Conservation (phyloP, 768 basidiomycete species). For the Boletus fagicola region DNA sequence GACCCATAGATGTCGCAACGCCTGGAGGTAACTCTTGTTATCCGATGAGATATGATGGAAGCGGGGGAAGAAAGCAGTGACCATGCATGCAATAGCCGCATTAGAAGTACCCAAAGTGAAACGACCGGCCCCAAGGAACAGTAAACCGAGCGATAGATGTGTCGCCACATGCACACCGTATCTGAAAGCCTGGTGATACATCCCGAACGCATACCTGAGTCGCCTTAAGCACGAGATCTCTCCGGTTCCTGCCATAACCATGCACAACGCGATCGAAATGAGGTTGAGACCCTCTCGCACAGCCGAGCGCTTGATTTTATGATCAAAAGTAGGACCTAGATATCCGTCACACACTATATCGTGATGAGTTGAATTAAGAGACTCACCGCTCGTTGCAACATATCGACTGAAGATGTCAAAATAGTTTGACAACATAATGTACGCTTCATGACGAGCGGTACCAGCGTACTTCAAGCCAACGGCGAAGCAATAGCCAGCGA, state of each 20-base stretch:
- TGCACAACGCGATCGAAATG: slow-evolving; percentile 80
- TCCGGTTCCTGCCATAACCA: slow-evolving; percentile 98
- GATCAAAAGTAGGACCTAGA: slow-evolving; percentile 76
- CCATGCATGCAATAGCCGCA: slow-evolving; percentile 85
- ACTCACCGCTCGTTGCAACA: slow-evolving; percentile 66
- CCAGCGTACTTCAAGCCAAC: slow-evolving; percentile 93
- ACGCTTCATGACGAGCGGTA: slow-evolving; percentile 87
- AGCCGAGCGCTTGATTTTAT: slow-evolving; percentile 83
- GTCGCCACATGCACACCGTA: slow-evolving; percentile 91
- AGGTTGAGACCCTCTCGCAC: slow-evolving; percentile 86
- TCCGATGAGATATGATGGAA: slow-evolving; percentile 78
- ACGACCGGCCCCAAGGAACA: slow-evolving; percentile 92
- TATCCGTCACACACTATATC: slow-evolving; percentile 3
- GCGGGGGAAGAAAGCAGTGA: slow-evolving; percentile 89
- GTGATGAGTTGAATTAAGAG: not conserved
- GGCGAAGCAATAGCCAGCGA: slow-evolving; percentile 89
- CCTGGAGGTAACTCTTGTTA: slow-evolving; percentile 89
- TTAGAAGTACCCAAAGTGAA: slow-evolving; percentile 91
- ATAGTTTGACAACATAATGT: slow-evolving; percentile 74
- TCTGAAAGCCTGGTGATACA: slow-evolving; percentile 70
- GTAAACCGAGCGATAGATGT: slow-evolving; percentile 84
- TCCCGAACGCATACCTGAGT: slow-evolving; percentile 86
- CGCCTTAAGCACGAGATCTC: slow-evolving; percentile 87
- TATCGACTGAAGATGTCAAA: slow-evolving; percentile 77
- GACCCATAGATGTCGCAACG: slow-evolving; percentile 93